Conservation (phyloP, 257 asterid genomes). For the Plantago major region DNA sequence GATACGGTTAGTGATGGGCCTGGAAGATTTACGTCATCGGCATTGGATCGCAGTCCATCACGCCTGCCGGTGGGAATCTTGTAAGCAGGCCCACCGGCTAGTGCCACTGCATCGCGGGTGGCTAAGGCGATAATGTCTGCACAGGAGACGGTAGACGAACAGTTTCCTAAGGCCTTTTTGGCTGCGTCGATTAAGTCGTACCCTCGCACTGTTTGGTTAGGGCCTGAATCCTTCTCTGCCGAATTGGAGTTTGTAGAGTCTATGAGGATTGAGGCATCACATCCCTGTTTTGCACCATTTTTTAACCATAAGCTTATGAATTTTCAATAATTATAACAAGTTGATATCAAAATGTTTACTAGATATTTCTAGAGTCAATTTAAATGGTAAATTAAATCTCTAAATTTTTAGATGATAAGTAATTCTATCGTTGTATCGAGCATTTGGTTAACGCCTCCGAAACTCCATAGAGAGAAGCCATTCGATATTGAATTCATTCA, state of each 20-base stretch:
- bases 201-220: constrained; percentile 46
- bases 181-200: constrained; percentile 60
- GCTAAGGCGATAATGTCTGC: constrained; percentile 73
- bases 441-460: no score
- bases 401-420: no score
- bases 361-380: no score
- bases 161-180: constrained; percentile 47
- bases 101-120: constrained; percentile 66
- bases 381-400: no score
- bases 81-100: constrained; percentile 64
- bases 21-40: constrained; percentile 46
- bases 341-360: no score
- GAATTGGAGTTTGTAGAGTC: constrained; percentile 34
- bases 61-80: constrained; percentile 52
- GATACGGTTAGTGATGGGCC: constrained; percentile 39
- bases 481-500: no score
- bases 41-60: constrained; percentile 52
- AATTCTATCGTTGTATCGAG: no score
- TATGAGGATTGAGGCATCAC: constrained; percentile 54
- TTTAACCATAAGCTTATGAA: no score
- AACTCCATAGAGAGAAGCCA: no score
- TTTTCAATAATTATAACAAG: no score
- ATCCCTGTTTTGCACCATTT: constrained; percentile 28
- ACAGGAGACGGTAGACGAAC: constrained; percentile 66
- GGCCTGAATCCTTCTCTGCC: constrained; percentile 41